phyloP scores from a whole-genome alignment of 768 basidiomycete species.

The Suillus bovinus region DNA sequence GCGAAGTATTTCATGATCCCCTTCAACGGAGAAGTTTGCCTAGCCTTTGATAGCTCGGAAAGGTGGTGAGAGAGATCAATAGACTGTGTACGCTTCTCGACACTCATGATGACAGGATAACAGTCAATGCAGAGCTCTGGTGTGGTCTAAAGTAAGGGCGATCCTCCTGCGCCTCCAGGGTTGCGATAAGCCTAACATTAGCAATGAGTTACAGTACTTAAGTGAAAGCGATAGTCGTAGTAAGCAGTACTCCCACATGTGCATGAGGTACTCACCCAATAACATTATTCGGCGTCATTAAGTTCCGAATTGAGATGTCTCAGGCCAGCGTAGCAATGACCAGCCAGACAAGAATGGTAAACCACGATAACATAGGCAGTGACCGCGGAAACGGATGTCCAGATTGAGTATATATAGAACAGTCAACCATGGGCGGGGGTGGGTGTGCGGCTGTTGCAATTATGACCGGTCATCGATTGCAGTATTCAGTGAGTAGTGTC shows the following conservation, averaged over 20 bases:
- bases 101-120: constrained; percentile 20
- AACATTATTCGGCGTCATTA: not conserved
- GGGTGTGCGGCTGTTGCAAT: too few species aligned
- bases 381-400: too few species aligned
- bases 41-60: constrained; percentile 50
- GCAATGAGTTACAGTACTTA: not conserved
- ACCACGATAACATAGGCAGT: too few species aligned
- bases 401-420: too few species aligned
- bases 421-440: too few species aligned
- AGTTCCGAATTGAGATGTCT: not conserved
- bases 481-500: too few species aligned
- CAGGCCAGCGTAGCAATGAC: not conserved
- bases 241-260: not conserved
- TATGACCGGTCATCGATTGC: too few species aligned
- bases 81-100: constrained; percentile 43
- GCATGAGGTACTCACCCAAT: not conserved
- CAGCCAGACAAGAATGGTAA: too few species aligned
- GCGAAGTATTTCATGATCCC: constrained; percentile 60
- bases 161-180: not conserved
- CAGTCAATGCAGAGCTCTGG: not conserved
- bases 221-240: not conserved
- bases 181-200: not conserved
- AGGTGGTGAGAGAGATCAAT: constrained; percentile 76
- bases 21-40: constrained; percentile 62
- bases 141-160: not conserved